Conservation (phyloP, 2,329 filamentous ascomycete species). For the Nigrospora osmanthi region DNA sequence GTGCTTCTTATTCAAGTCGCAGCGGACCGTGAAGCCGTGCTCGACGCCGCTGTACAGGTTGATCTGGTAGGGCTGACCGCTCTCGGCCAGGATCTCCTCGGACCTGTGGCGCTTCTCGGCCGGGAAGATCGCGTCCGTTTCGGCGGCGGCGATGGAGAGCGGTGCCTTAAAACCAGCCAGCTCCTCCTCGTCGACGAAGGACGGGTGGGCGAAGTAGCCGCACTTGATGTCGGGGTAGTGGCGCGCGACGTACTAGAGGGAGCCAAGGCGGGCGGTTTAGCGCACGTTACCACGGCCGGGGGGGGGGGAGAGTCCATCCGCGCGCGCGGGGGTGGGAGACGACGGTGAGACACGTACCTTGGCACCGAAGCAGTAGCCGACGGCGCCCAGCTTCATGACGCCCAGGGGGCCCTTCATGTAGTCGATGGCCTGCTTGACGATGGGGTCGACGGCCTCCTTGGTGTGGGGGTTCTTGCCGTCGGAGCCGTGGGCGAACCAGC, state of each 20-base stretch:
- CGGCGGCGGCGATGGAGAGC: constrained; percentile 57
- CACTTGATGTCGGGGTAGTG: constrained; percentile 61
- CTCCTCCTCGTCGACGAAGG: constrained; percentile 62
- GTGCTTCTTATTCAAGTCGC: constrained; percentile 48
- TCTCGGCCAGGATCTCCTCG: constrained; percentile 53
- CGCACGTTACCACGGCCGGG: background rate
- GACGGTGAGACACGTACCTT: constrained; percentile 39
- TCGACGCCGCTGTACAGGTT: constrained; percentile 62
- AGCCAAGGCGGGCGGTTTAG: background rate
- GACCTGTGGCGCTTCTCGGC: constrained; percentile 54
- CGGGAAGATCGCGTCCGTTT: constrained; percentile 61
- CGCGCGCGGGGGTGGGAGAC: too few relatives aligned
- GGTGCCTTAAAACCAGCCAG: constrained; percentile 58
- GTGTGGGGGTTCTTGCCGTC: constrained; percentile 43
- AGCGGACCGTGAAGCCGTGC: constrained; percentile 71
- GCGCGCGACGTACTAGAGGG: constrained; percentile 55
- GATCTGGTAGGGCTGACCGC: constrained; percentile 62
- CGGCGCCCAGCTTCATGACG: constrained; percentile 51
- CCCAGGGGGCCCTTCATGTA: constrained; percentile 48
- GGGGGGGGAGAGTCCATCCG: background rate
- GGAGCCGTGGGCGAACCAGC: constrained; percentile 34
- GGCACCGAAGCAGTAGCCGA: constrained; percentile 71
- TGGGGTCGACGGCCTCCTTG: constrained; percentile 32
- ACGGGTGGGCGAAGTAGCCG: constrained; percentile 70
- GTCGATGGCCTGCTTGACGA: constrained; percentile 45